Evolutionary conservation across 148 eudicot genomes (phyloP), one percentile per base, ranked within the genome.

Genomic region (Oxyria digyna): DNA sequence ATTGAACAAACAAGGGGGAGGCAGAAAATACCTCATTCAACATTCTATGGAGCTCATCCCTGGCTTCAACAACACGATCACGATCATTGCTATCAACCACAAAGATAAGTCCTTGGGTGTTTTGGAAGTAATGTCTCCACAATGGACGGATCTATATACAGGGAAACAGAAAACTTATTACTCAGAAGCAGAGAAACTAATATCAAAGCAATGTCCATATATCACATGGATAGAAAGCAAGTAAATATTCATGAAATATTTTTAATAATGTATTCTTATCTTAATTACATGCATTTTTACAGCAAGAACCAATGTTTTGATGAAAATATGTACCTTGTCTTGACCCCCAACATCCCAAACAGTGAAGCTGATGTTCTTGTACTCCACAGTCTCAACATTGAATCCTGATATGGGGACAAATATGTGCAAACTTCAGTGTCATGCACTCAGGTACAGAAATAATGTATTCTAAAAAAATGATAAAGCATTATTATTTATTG

Each of bases 61-160:
- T 66, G 26, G 69, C 69, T 41, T 66, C 82, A 68, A 75, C 78
- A 50, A 77, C 78, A 73, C 83, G 83, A 10, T 80, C 83, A 5
- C 83, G 72, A 65, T 80, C 83, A 77, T 80, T 80, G 74, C 83
- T 80, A 57, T 80, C 83, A 32, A 80, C 83, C 68, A 77, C 83
- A 54, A 80, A 80, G 63, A 76, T 80, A 35, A 80, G 83, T 18
- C 83, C 83, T 67, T 80, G 83, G 17, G 83, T 80, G 66, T 80
- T 80, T 64, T 76, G 83, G 72, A 77, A 80, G 77, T 80, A 80
- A 66, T 80, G 83, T 54, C 83, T 77, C 78, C 84, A 77, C 74
- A 77, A 65, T 54, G 84, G 84, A 33, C 84, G 81, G 67, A 81
- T 81, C 84, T 81, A 70, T 6, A 67, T 21, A 18, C 26, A 41